Percentiles rank a stretch among this genome's conserved stretches.
These are phyloP conservation scores for Eucalyptus erythrocorys DNA, from an alignment of 345 rosid species.

Conservation along the genomic window DNA sequence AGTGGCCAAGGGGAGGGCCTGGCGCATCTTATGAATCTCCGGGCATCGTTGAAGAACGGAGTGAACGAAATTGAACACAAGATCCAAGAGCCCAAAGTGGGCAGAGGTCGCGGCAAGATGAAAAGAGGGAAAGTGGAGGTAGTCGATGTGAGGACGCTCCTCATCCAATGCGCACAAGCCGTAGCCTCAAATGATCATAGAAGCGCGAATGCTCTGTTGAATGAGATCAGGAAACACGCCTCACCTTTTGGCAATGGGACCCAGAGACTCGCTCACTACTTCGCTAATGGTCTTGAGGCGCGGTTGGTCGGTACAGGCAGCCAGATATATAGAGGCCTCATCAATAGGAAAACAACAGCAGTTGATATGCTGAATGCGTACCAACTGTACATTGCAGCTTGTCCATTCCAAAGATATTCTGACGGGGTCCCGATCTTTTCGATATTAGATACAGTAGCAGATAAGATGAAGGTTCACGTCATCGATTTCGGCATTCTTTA, in stretches of 20 bases:
- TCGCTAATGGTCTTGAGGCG: background rate
- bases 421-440: background rate
- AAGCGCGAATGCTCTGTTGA: constrained; percentile 3
- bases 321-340: background rate
- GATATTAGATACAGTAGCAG: background rate
- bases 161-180: constrained; percentile 18
- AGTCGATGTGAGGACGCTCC: constrained; percentile 9
- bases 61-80: background rate
- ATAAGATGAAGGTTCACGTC: background rate
- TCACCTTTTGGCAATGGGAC: constrained; percentile 12
- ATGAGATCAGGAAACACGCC: constrained; percentile 9
- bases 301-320: constrained; percentile 9
- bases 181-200: constrained; percentile 8
- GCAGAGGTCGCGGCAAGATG: constrained; percentile 5
- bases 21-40: background rate
- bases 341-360: background rate
- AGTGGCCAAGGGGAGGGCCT: background rate
- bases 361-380: background rate
- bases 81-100: background rate
- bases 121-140: background rate
- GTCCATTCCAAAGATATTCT: background rate
- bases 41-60: background rate
- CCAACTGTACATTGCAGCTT: background rate
- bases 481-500: background rate
- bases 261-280: background rate